A percentile compares a stretch with the other conserved stretches of the same genome.
Conservation (phyloP, 2,329 filamentous ascomycete species). For the Aspergillus fructus region DNA sequence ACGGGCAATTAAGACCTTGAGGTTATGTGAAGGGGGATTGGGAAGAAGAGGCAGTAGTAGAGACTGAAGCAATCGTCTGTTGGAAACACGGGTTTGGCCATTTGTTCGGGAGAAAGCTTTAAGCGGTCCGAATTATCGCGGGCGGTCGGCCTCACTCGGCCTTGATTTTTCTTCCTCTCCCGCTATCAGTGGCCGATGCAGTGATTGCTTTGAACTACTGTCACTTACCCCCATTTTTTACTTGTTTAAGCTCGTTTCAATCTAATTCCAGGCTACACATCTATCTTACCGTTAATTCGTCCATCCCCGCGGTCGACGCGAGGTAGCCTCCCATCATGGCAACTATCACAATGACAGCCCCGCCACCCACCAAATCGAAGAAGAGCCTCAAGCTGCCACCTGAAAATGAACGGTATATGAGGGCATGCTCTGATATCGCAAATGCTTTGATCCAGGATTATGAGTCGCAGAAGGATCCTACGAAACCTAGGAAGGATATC, state of each 20-base stretch:
- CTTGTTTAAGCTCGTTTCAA: background rate
- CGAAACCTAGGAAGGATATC: slow-evolving; percentile 75
- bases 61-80: slow-evolving; percentile 20
- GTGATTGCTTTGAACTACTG: background rate
- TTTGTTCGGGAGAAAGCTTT: slow-evolving; percentile 37
- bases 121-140: slow-evolving; percentile 35
- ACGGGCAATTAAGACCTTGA: slow-evolving; percentile 17
- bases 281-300: background rate
- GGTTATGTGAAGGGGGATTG: slow-evolving; percentile 13
- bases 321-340: slow-evolving; percentile 52
- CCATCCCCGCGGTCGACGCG: slow-evolving; percentile 10
- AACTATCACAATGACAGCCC: slow-evolving; percentile 60
- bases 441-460: slow-evolving; percentile 93
- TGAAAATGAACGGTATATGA: slow-evolving; percentile 91
- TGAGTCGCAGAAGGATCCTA: slow-evolving; percentile 73
- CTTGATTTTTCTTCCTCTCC: slow-evolving; percentile 20
- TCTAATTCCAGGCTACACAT: background rate
- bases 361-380: slow-evolving; percentile 54
- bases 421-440: slow-evolving; percentile 93
- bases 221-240: background rate
- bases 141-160: slow-evolving; percentile 29
- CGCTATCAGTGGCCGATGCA: background rate
- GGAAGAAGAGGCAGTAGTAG: slow-evolving; percentile 23
- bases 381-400: slow-evolving; percentile 78
- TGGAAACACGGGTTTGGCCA: slow-evolving; percentile 26